Base-by-base conservation (phyloP, 2,329 filamentous ascomycete species). In the Ustulina deusta region DNA sequence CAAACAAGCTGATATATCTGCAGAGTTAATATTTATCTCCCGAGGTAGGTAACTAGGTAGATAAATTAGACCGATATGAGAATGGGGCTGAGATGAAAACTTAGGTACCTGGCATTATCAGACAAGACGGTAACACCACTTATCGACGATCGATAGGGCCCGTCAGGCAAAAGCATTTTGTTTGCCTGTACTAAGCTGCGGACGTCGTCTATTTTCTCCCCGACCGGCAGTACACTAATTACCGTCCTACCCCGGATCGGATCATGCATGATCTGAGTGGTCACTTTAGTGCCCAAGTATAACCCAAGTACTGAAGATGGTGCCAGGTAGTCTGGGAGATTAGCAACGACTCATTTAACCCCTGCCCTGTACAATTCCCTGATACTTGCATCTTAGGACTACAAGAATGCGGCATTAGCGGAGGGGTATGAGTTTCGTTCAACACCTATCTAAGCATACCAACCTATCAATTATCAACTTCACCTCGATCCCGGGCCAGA, bases 171-270 rank as follows among this genome's bases (percentile, higher is more conserved):
- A 38, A 38, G n/a, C 36, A 38, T 38, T 38, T 15, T 11, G 36
- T 38, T 38, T 15, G n/a, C 42, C 40, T 58, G 46, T 42, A 46
- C 46, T 36, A 52, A 42, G 46, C 46, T 61, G 58, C 48, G 22
- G 22, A 34, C 5, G 22, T 49, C 58, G 34, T 42, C 15, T 61
- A 60, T 52, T n/a, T n/a, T n/a, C n/a, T 42, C 11, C 44, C 44
- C 17, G 22, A 44, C 25, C 62, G 46, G 38, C 20, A 52, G 10
- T 63, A n/a, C n/a, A n/a, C n/a, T n/a, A n/a, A n/a, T n/a, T n/a
- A 11, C 27, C 38, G 15, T 46, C 25, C 55, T 34, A 58, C n/a
- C 40, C 27, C 40, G n/a, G 40, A 57, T 27, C 34, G n/a, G 25
- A 15, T 17, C 40, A n/a, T 17, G 22, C 40, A n/a, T 17, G 22